Conservation (phyloP, 495 filamentous ascomycete genomes). For the Schizothecium vesticola region DNA sequence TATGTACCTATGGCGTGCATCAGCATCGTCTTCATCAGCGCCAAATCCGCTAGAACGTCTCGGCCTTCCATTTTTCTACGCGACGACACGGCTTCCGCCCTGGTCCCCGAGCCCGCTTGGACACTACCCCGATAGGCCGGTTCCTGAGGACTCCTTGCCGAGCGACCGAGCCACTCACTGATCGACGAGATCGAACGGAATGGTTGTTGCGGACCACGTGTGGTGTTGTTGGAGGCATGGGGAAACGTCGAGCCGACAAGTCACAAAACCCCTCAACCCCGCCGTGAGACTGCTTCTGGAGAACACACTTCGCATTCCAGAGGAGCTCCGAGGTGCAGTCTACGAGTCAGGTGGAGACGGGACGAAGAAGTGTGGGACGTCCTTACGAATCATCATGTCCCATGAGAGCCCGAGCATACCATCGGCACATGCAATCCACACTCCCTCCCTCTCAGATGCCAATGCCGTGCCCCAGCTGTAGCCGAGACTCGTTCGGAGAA, state of each 20-base stretch:
- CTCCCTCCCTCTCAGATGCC: background rate
- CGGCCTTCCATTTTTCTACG: background rate
- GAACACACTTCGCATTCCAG: background rate
- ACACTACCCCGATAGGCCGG: slow-evolving; percentile 5
- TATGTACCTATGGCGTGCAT: slow-evolving; percentile 15
- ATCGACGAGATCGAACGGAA: background rate
- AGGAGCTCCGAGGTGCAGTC: background rate
- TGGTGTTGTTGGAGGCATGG: background rate
- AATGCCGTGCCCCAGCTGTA: background rate
- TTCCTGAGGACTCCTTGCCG: slow-evolving; percentile 2
- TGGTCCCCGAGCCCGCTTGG: slow-evolving; percentile 2
- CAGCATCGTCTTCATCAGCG: background rate
- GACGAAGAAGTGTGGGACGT: background rate
- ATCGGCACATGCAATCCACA: background rate
- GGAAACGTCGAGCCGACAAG: background rate
- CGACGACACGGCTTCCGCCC: background rate
- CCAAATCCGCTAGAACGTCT: background rate
- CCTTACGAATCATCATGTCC: background rate
- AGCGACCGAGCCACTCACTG: background rate
- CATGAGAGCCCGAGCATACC: background rate
- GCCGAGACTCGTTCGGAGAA: background rate
- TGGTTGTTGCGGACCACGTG: background rate
- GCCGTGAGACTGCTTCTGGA: background rate
- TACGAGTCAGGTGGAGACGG: background rate
- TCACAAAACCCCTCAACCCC: slow-evolving; percentile 9